A percentile compares a stretch with the other conserved stretches of the same genome.
Conservation (phyloP, 495 filamentous ascomycete genomes). For the Lophiotrema nucula region DNA sequence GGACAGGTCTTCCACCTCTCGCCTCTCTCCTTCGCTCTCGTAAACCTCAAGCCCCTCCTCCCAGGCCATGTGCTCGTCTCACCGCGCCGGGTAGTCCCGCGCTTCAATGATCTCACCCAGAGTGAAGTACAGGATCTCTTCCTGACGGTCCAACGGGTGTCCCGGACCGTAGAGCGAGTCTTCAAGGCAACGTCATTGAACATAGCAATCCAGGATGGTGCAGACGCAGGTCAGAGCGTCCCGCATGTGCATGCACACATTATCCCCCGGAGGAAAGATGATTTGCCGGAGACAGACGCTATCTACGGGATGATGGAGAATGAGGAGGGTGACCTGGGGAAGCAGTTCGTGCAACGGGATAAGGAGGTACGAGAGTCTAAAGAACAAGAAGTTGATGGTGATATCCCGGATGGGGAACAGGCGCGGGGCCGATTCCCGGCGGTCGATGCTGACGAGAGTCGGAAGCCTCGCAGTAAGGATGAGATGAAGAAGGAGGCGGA, state of each 20-base stretch:
- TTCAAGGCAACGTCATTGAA: slow-evolving; percentile 67
- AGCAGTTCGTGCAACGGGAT: slow-evolving; percentile 52
- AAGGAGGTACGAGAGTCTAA: slow-evolving; percentile 31
- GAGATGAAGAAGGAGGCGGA: slow-evolving; percentile 81
- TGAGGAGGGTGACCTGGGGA: slow-evolving; percentile 81
- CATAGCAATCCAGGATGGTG: slow-evolving; percentile 89
- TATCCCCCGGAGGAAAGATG: slow-evolving; percentile 68
- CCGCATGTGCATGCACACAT: slow-evolving; percentile 91
- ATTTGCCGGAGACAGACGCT: slow-evolving; percentile 59
- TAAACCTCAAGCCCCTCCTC: slow-evolving; percentile 92
- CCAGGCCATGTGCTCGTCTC: slow-evolving; percentile 90
- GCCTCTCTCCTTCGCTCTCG: slow-evolving; percentile 74
- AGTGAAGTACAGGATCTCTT: slow-evolving; percentile 83
- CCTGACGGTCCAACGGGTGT: slow-evolving; percentile 74
- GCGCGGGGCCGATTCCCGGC: slow-evolving; percentile 49
- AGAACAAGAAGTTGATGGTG: slow-evolving; percentile 27
- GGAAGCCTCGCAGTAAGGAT: slow-evolving; percentile 64
- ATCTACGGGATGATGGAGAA: slow-evolving; percentile 81
- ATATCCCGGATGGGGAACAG: slow-evolving; percentile 7
- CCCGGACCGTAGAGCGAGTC: slow-evolving; percentile 70
- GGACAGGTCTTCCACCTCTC: slow-evolving; percentile 68
- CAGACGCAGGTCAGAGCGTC: slow-evolving; percentile 84
- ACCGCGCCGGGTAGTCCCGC: slow-evolving; percentile 61
- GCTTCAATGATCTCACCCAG: slow-evolving; percentile 70
- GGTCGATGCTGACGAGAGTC: slow-evolving; percentile 63